Conservation (phyloP, 352 stramenopile genomes). For the Globisporangium iwayamae region DNA sequence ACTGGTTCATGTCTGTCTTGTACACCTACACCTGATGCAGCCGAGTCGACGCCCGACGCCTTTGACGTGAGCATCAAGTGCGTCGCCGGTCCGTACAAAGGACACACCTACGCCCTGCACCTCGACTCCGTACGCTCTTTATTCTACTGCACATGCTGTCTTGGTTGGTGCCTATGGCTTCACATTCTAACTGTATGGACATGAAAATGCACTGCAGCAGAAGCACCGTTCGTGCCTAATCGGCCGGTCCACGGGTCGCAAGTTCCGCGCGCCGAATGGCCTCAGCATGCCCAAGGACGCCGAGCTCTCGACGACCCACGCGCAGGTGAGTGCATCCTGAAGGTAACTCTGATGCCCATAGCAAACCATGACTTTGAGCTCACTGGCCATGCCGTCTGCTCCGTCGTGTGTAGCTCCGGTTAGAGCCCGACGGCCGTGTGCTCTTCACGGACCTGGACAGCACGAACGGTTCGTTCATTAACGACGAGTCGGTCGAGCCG, state of each 20-base stretch:
- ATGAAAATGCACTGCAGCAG: conserved; percentile 19
- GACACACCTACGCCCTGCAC: conserved; percentile 53
- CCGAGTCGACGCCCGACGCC: conserved; percentile 29
- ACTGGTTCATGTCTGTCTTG: neutral
- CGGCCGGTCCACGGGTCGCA: conserved; percentile 74
- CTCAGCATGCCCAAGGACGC: conserved; percentile 77
- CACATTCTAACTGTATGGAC: neutral
- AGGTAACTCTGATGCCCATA: neutral
- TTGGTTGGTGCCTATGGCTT: too few species aligned
- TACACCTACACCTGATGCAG: conserved; percentile 2
- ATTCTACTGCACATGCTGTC: too few species aligned
- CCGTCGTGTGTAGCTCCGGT: conserved; percentile 37
- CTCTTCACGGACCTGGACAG: conserved; percentile 78
- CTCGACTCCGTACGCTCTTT: conserved; percentile 41
- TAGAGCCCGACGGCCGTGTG: conserved; percentile 56
- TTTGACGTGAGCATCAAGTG: conserved; percentile 56
- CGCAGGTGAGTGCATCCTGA: conserved; percentile 34
- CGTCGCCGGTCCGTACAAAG: conserved; percentile 53
- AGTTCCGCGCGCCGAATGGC: conserved; percentile 67
- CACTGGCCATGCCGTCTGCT: neutral
- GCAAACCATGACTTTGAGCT: neutral
- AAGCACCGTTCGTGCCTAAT: conserved; percentile 61
- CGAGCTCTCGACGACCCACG: conserved; percentile 82
- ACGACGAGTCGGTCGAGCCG: conserved; percentile 43
- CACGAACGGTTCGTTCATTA: conserved; percentile 76